Percentiles rank a stretch among this genome's conserved stretches.
These are phyloP conservation scores for Malus domestica DNA, from an alignment of 306 rosid genomes.

Conservation along the genomic window DNA sequence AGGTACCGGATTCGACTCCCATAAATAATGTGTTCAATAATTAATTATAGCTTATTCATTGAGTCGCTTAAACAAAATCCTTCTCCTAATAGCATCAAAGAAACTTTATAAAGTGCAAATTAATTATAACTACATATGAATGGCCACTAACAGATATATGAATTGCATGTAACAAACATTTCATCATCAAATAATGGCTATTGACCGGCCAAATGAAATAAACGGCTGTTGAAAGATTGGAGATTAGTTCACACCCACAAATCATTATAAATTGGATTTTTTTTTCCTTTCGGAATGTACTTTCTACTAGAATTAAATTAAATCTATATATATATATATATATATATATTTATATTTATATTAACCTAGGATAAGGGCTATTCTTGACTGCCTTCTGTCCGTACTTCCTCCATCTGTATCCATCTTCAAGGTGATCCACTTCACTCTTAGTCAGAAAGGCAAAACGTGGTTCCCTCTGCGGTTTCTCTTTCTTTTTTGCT, in stretches of 20 bases:
- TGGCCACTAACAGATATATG: background rate
- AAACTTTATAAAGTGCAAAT: background rate
- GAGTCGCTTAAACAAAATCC: too few species aligned
- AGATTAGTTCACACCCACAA: background rate
- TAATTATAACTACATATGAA: background rate
- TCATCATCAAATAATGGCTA: background rate
- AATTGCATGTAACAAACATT: background rate
- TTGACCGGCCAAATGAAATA: background rate
- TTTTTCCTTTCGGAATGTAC: background rate
- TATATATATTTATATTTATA: background rate
- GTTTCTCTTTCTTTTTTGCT: conserved; percentile 74
- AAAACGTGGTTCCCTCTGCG: conserved; percentile 62
- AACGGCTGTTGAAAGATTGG: background rate
- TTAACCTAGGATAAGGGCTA: conserved; percentile 85
- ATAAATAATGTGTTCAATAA: too few species aligned
- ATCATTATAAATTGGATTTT: background rate
- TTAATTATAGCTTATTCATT: too few species aligned
- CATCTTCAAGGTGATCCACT: conserved; percentile 92
- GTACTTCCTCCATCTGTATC: conserved; percentile 92
- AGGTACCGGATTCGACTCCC: too few species aligned
- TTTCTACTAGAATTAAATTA: background rate
- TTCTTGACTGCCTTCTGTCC: conserved; percentile 96
- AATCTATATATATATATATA: too few species aligned
- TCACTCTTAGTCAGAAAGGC: conserved; percentile 89
- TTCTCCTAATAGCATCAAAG: too few species aligned